Conservation (phyloP, 345 rosid species). For the thale cress (Arabidopsis thaliana) region TAIR10.1 NC_003076.8:17138001-17138500, state of each 20-base stretch:
- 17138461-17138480: constrained; percentile 13
- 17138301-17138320: constrained; percentile 18
- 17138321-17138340: not conserved
- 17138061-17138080: constrained; percentile 94
- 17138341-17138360: constrained; percentile 53
- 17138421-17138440: constrained; percentile 85
- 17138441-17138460: constrained; percentile 18
- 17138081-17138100: constrained; percentile 49
- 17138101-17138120: not conserved
- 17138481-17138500: constrained; percentile 30
- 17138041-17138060: constrained; percentile 99
- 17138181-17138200: not conserved
- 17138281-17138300: not conserved
- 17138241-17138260: not conserved
- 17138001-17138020: constrained; percentile 18
- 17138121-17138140: not conserved
- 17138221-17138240: not conserved
- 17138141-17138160: not conserved
- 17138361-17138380: constrained; percentile 95
- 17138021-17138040: constrained; percentile 61
- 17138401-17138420: constrained; percentile 99
- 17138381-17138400: constrained; percentile 98
- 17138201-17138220: constrained; percentile 8
- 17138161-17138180: constrained; percentile 2
- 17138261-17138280: not conserved